Percentiles rank a stretch among this genome's conserved stretches.
These are phyloP conservation scores for Combretum micranthum DNA, from an alignment of 345 rosid species.

Conservation along the genomic window DNA sequence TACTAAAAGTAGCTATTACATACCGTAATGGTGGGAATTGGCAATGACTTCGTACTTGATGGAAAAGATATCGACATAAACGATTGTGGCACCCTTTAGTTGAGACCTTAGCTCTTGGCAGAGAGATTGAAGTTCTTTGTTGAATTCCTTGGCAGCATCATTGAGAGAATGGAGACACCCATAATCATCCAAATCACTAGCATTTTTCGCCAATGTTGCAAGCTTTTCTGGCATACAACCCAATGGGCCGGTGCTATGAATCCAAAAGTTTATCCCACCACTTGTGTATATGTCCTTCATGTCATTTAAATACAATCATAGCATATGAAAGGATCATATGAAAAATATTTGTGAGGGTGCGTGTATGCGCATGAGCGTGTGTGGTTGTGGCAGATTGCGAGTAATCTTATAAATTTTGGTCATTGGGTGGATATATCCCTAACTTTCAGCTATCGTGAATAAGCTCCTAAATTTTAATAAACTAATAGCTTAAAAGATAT, in stretches of 20 bases:
- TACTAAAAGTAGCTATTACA: not conserved
- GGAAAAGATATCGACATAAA: slow-evolving; percentile 45
- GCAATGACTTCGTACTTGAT: slow-evolving; percentile 47
- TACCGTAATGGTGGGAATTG: slow-evolving; percentile 36
- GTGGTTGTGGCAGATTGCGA: no score
- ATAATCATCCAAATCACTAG: slow-evolving; percentile 32
- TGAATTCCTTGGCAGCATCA: slow-evolving; percentile 42
- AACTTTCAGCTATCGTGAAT: no score
- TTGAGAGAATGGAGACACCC: slow-evolving; percentile 56
- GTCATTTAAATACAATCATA: not conserved
- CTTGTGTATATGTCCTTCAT: slow-evolving; percentile 29
- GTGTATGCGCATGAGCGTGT: no score
- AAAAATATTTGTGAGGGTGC: no score
- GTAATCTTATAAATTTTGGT: no score
- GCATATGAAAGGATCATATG: no score
- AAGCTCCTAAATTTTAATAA: no score
- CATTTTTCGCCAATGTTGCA: slow-evolving; percentile 22
- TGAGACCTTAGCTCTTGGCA: slow-evolving; percentile 38
- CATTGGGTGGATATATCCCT: no score
- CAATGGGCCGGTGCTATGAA: slow-evolving; percentile 64
- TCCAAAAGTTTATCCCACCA: slow-evolving; percentile 68
- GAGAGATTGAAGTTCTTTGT: slow-evolving; percentile 29
- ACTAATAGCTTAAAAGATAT: no score
- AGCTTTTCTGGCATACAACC: slow-evolving; percentile 60
- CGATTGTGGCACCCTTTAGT: slow-evolving; percentile 34